Conservation (phyloP, 1,284 basidiomycete species). For the Rhodotorula sp. region DNA sequence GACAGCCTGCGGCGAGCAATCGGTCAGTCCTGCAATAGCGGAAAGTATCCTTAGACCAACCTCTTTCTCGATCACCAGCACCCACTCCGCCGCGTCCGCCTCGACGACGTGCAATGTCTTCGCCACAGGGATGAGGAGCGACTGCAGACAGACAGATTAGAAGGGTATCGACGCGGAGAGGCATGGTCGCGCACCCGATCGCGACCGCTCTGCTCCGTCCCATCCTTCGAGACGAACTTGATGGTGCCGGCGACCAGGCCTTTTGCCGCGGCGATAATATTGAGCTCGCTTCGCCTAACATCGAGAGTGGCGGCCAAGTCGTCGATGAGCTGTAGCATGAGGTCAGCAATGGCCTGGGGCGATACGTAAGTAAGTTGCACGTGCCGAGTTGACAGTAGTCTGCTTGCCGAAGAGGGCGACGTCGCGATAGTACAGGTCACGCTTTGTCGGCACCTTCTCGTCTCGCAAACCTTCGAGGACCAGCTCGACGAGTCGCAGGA, state of each 20-base stretch:
- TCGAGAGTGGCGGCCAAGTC: slow-evolving; percentile 78
- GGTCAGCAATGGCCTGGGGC: neutral
- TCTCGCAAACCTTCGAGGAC: slow-evolving; percentile 26
- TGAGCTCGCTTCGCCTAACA: slow-evolving; percentile 69
- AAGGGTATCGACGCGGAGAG: fast-evolving
- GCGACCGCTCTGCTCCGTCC: slow-evolving; percentile 53
- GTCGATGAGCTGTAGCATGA: slow-evolving; percentile 68
- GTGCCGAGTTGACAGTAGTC: slow-evolving; percentile 67
- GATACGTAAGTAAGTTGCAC: slow-evolving; percentile 23
- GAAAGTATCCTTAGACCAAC: slow-evolving; percentile 52
- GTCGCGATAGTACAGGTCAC: slow-evolving; percentile 84
- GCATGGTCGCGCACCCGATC: neutral
- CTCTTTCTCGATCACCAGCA: slow-evolving; percentile 89
- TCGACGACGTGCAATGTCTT: slow-evolving; percentile 67
- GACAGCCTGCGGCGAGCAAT: slow-evolving; percentile 63
- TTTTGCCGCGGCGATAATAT: slow-evolving; percentile 82
- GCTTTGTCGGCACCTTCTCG: slow-evolving; percentile 29
- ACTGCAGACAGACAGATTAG: slow-evolving; percentile 52
- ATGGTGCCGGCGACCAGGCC: slow-evolving; percentile 74
- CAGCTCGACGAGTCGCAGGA: slow-evolving; percentile 32
- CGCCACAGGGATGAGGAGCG: slow-evolving; percentile 68
- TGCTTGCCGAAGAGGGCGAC: slow-evolving; percentile 73
- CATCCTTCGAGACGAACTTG: slow-evolving; percentile 59
- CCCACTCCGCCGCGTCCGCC: slow-evolving; percentile 63
- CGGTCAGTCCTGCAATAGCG: neutral